phyloP scores from a whole-genome alignment of 306 rosid species.

The Quercus mongolica region DNA sequence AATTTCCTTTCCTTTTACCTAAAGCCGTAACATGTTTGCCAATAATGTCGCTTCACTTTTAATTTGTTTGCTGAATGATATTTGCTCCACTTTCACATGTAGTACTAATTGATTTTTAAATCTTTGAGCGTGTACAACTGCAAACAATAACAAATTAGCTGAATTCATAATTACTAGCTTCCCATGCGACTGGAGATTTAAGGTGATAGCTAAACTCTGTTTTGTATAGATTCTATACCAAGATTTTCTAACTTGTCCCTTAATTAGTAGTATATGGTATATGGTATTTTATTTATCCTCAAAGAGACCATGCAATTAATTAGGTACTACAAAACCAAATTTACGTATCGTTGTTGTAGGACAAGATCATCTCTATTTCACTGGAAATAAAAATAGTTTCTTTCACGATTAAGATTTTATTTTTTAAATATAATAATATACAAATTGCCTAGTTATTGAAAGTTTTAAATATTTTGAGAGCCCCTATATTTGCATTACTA shows the following conservation, averaged over 20 bases:
- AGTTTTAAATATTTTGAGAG: no score
- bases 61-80: neutral
- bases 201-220: neutral
- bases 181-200: neutral
- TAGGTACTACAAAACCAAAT: no score
- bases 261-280: no score
- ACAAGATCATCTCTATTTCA: no score
- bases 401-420: no score
- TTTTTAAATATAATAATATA: no score
- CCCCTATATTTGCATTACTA: no score
- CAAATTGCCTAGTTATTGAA: no score
- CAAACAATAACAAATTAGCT: neutral
- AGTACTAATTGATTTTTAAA: neutral
- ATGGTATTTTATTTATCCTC: no score
- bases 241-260: conserved; percentile 19
- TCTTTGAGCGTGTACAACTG: neutral
- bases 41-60: neutral
- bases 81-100: conserved; percentile 19
- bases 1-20: neutral
- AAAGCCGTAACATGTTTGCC: neutral
- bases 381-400: no score
- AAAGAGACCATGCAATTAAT: no score
- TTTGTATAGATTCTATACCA: conserved; percentile 30
- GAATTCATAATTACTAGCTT: neutral
- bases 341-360: no score